Evolutionary conservation across 1,284 basidiomycete species (phyloP).

Genomic region (Rhodotorula sp.): DNA sequence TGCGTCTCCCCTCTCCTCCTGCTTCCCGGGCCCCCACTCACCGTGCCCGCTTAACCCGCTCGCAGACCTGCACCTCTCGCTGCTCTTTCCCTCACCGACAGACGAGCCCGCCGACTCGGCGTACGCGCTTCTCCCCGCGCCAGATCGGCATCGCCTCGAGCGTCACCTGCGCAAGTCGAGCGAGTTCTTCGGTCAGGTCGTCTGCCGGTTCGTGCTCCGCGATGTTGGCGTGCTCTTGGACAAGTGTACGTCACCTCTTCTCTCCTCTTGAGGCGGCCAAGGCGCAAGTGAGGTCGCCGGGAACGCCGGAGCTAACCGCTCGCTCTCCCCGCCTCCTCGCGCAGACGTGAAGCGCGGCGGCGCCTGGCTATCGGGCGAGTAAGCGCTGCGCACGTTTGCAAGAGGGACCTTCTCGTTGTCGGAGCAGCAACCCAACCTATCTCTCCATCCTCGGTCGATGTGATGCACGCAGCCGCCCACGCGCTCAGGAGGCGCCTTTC

Average conservation of each 20-base stretch:
- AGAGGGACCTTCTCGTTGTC: no score
- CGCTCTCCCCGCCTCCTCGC: no score
- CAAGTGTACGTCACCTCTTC: constrained; percentile 59
- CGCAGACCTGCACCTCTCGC: constrained; percentile 76
- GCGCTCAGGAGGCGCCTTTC: no score
- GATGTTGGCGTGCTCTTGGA: constrained; percentile 69
- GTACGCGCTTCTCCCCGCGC: constrained; percentile 60
- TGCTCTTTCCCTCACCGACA: constrained; percentile 65
- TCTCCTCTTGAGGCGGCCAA: no score
- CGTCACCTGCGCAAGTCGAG: constrained; percentile 73
- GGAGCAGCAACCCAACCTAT: background rate
- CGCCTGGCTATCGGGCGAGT: constrained; percentile 35
- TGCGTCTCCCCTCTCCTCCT: constrained; percentile 40
- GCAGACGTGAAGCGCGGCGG: constrained; percentile 42
- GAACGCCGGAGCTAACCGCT: background rate
- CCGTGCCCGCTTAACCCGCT: background rate
- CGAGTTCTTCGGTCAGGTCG: constrained; percentile 86
- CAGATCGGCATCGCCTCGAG: constrained; percentile 68
- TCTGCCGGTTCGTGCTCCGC: constrained; percentile 87
- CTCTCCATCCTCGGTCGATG: no score
- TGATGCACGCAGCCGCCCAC: no score
- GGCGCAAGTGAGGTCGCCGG: no score
- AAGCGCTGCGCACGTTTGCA: background rate
- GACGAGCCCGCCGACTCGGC: constrained; percentile 56
- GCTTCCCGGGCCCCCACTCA: background rate